Evolutionary conservation across 2,329 filamentous ascomycete genomes (phyloP).

Genomic region (Cladophialophora carrionii): DNA sequence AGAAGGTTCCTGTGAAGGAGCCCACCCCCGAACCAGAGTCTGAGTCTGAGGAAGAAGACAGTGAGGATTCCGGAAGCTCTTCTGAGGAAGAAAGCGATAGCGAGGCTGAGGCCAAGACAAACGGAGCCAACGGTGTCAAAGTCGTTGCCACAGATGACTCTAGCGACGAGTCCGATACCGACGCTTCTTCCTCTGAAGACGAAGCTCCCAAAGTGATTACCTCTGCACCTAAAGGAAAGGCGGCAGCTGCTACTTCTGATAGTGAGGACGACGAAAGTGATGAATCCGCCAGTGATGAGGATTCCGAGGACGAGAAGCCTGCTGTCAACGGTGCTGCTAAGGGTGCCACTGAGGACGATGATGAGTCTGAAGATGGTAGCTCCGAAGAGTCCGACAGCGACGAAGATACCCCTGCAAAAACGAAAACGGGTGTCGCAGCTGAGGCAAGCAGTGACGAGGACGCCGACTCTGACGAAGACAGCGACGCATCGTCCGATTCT

Average conservation of each 20-base stretch:
- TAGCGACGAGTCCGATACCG: constrained; percentile 40
- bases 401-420: constrained; percentile 29
- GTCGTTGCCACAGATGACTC: constrained; percentile 43
- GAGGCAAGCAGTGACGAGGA: constrained; percentile 37
- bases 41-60: constrained; percentile 39
- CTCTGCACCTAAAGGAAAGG: constrained; percentile 29
- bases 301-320: constrained; percentile 36
- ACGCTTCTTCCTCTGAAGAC: constrained; percentile 42
- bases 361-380: constrained; percentile 37
- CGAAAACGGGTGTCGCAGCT: constrained; percentile 19
- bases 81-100: constrained; percentile 40
- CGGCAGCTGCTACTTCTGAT: constrained; percentile 22
- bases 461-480: constrained; percentile 38
- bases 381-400: constrained; percentile 42
- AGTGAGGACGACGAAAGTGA: constrained; percentile 34
- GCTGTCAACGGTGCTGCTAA: constrained; percentile 3
- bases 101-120: constrained; percentile 44
- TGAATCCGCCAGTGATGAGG: constrained; percentile 38
- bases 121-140: constrained; percentile 7
- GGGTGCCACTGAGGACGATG: constrained; percentile 17
- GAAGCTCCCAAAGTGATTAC: constrained; percentile 33
- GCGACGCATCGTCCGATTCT: constrained; percentile 27
- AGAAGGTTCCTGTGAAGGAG: constrained; percentile 51
- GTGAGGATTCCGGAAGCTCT: constrained; percentile 43
- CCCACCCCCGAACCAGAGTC: constrained; percentile 42